phyloP scores from a whole-genome alignment of 257 asterid species.

The Asclepias syriaca region DNA sequence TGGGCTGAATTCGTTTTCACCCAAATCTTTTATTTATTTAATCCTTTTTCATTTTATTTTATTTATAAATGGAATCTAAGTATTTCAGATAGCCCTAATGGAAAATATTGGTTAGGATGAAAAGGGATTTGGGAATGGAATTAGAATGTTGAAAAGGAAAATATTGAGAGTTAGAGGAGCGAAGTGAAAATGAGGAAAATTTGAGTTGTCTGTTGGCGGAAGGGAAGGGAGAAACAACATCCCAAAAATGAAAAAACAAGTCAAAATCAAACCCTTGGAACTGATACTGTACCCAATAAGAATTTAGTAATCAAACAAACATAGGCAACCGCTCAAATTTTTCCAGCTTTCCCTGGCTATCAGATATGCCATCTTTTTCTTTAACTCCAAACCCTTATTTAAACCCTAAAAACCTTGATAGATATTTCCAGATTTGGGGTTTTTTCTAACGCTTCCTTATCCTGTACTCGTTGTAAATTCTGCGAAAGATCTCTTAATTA shows the following conservation, averaged over 20 bases:
- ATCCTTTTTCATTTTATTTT: too few species aligned
- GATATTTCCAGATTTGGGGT: slow-evolving; percentile 1
- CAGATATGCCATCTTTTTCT: too few species aligned
- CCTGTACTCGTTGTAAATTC: not conserved
- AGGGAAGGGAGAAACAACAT: not conserved
- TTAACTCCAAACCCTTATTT: slow-evolving; percentile 2
- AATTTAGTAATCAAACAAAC: not conserved
- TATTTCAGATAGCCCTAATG: too few species aligned
- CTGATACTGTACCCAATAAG: not conserved
- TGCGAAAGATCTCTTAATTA: not conserved
- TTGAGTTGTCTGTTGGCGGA: too few species aligned
- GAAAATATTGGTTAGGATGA: too few species aligned
- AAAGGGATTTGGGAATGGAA: too few species aligned
- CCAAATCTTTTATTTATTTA: too few species aligned
- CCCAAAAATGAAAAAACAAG: not conserved
- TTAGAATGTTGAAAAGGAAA: too few species aligned
- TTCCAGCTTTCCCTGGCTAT: not conserved
- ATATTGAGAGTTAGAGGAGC: too few species aligned
- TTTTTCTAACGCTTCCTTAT: not conserved
- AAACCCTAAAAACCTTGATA: not conserved
- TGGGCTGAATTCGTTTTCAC: too few species aligned
- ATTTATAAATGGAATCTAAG: too few species aligned
- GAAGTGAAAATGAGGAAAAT: too few species aligned
- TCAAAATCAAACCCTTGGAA: not conserved
- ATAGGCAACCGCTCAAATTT: not conserved